These are phyloP conservation scores for Polyplosphaeria fusca DNA, from an alignment of 495 filamentous ascomycete species.

Conservation along the genomic window DNA sequence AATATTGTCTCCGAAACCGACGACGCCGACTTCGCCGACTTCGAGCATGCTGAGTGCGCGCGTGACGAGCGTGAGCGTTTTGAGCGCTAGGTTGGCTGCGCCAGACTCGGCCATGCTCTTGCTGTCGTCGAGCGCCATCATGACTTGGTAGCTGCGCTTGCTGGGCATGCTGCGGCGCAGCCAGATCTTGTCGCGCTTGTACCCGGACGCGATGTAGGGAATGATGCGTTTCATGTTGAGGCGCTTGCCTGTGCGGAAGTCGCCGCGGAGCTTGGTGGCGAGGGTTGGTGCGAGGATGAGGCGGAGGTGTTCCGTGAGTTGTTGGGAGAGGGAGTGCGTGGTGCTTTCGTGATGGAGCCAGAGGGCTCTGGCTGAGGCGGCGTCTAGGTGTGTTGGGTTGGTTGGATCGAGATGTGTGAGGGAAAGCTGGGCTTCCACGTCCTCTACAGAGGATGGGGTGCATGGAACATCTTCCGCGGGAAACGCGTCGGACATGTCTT, in stretches of 20 bases:
- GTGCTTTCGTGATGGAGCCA: slow-evolving; percentile 81
- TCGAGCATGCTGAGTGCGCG: slow-evolving; percentile 86
- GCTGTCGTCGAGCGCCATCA: slow-evolving; percentile 95
- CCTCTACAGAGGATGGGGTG: slow-evolving; percentile 33
- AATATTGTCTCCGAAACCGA: slow-evolving; percentile 83
- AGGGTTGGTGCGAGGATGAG: slow-evolving; percentile 92
- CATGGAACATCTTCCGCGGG: slow-evolving; percentile 32
- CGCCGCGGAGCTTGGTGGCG: slow-evolving; percentile 92
- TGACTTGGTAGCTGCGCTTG: slow-evolving; percentile 92
- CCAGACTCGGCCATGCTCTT: slow-evolving; percentile 82
- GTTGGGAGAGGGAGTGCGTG: slow-evolving; percentile 81
- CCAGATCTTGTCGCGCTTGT: slow-evolving; percentile 99
- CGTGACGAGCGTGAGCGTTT: slow-evolving; percentile 84
- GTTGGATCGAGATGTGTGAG: slow-evolving; percentile 62
- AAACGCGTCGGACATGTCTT: slow-evolving; percentile 38
- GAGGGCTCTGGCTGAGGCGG: slow-evolving; percentile 66
- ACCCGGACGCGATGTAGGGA: slow-evolving; percentile 93
- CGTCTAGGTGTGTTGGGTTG: slow-evolving; percentile 39
- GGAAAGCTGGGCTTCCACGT: slow-evolving; percentile 71
- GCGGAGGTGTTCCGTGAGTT: slow-evolving; percentile 86
- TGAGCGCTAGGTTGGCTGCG: slow-evolving; percentile 71
- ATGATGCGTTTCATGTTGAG: slow-evolving; percentile 99
- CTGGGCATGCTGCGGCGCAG: slow-evolving; percentile 87
- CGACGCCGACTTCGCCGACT: slow-evolving; percentile 81
- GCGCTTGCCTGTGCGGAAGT: slow-evolving; percentile 95